Conservation (phyloP, 2,329 filamentous ascomycete species). For the Colletotrichum sublineola region DNA sequence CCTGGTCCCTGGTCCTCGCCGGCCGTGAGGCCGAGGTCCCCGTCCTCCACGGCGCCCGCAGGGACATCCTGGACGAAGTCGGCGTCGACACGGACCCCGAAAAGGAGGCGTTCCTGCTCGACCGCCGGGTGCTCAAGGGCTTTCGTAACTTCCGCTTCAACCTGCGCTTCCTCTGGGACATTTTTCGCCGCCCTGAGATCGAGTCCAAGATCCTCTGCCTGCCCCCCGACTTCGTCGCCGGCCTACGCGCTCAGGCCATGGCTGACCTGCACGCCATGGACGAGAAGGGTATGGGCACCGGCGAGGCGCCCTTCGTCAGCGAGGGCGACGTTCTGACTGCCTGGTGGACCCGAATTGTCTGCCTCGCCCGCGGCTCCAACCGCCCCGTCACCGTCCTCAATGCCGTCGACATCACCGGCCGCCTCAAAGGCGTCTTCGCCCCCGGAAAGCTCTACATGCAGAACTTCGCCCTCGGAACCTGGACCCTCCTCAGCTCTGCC, state of each 20-base stretch:
- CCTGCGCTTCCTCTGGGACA: conserved; percentile 51
- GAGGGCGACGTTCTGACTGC: conserved; percentile 61
- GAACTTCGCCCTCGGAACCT: conserved; percentile 46
- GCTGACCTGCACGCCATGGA: conserved; percentile 46
- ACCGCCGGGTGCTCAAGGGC: conserved; percentile 46
- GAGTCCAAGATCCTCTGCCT: conserved; percentile 57
- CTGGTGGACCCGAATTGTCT: conserved; percentile 52
- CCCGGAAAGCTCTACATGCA: conserved; percentile 45
- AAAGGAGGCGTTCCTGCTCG: conserved; percentile 48
- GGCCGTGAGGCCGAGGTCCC: conserved; percentile 58
- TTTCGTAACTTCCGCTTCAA: conserved; percentile 50
- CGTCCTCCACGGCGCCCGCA: conserved; percentile 50
- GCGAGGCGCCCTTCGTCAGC: conserved; percentile 55
- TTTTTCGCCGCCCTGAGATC: conserved; percentile 48
- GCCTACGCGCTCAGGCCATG: conserved; percentile 50
- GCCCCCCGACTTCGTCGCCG: conserved; percentile 49
- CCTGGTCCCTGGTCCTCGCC: conserved; percentile 61
- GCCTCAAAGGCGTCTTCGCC: conserved; percentile 43
- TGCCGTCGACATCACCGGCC: conserved; percentile 48
- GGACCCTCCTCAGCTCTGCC: conserved; percentile 44
- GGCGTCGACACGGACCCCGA: conserved; percentile 43
- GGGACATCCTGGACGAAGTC: conserved; percentile 53
- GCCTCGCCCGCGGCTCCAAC: conserved; percentile 25
- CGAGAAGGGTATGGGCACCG: conserved; percentile 33
- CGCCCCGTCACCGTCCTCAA: conserved; percentile 46